Evolutionary conservation across 345 rosid genomes (phyloP).

Genomic region (Arabis hirsuta): DNA sequence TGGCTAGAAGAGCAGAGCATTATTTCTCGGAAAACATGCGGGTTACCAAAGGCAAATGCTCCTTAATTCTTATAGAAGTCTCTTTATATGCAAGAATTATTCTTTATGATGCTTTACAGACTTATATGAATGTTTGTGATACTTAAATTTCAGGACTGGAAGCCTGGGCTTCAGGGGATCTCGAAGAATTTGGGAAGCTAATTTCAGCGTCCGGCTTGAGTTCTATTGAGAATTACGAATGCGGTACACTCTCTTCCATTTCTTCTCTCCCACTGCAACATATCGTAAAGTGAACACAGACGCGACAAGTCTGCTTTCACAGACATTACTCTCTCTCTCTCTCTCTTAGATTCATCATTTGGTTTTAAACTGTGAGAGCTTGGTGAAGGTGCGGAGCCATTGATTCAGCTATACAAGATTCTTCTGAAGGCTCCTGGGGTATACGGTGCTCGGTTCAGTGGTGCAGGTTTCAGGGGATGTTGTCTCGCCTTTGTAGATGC

Average conservation of each 20-base stretch:
- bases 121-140: constrained; percentile 18
- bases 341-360: neutral
- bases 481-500: constrained; percentile 79
- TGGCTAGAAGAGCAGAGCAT: constrained; percentile 90
- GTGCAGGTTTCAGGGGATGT: constrained; percentile 95
- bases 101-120: neutral
- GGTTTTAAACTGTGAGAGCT: constrained; percentile 15
- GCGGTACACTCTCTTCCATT: constrained; percentile 52
- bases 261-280: neutral
- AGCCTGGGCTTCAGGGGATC: constrained; percentile 79
- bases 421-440: constrained; percentile 80
- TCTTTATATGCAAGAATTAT: neutral
- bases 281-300: neutral
- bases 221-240: constrained; percentile 89
- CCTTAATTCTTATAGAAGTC: constrained; percentile 8
- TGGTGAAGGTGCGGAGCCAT: constrained; percentile 71
- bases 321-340: neutral
- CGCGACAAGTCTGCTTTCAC: constrained; percentile 9
- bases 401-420: constrained; percentile 75
- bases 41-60: constrained; percentile 66
- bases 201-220: constrained; percentile 91
- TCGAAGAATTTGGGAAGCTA: constrained; percentile 73
- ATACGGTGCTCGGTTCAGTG: constrained; percentile 86
- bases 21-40: constrained; percentile 85
- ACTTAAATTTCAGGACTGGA: constrained; percentile 62